phyloP scores from a whole-genome alignment of 331 rosid genomes.

The Dryas integrifolia region DNA sequence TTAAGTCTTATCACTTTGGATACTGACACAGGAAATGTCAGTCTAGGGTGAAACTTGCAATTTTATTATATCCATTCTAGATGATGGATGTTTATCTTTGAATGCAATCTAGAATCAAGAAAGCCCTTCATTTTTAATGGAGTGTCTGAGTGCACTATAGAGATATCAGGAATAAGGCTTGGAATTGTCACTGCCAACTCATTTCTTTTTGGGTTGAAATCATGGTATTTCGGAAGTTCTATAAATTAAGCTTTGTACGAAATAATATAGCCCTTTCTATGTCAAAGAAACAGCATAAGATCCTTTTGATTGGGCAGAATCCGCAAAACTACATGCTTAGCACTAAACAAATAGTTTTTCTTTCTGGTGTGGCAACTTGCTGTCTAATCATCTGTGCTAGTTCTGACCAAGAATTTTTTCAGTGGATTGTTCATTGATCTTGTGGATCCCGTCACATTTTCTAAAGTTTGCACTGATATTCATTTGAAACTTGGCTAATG shows the following conservation, averaged over 20 bases:
- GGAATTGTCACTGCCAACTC: background rate
- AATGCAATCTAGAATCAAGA: background rate
- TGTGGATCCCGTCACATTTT: background rate
- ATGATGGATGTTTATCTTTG: background rate
- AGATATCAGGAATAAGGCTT: background rate
- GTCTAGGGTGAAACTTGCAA: no score
- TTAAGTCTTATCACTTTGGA: no score
- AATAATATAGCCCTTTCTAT: background rate
- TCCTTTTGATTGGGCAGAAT: background rate
- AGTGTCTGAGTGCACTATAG: background rate
- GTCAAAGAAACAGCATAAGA: background rate
- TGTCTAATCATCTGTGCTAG: background rate
- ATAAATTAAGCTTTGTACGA: background rate
- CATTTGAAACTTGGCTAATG: background rate
- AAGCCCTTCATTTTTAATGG: background rate
- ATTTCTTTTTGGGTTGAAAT: background rate
- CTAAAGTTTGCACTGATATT: background rate
- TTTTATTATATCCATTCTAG: no score
- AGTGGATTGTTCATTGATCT: background rate
- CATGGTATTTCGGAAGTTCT: background rate
- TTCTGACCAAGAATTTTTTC: background rate
- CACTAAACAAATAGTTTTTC: no score
- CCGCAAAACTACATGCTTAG: no score
- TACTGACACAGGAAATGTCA: no score
- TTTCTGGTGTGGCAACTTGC: no score